Evolutionary conservation across 495 filamentous ascomycete species (phyloP).

Genomic region (Staphylotrichum tortipilum): DNA sequence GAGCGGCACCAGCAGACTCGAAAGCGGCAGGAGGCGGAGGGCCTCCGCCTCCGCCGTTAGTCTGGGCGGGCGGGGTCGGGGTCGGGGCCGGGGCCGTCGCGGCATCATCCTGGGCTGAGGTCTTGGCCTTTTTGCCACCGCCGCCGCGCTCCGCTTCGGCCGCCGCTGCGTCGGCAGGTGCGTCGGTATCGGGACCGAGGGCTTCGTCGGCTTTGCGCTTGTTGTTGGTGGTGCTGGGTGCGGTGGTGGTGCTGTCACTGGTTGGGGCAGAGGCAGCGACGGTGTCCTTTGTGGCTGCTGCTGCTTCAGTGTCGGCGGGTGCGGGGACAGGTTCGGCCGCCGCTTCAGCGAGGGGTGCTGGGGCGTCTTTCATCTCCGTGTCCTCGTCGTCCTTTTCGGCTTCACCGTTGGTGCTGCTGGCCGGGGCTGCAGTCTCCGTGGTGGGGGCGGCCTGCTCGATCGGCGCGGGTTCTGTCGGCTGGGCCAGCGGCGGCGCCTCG

Average conservation of each 20-base stretch:
- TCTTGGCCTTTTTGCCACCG: slow-evolving; percentile 31
- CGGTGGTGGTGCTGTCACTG: too few species aligned
- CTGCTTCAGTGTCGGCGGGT: too few species aligned
- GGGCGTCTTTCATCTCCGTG: slow-evolving; percentile 11
- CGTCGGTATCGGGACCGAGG: slow-evolving; percentile 12
- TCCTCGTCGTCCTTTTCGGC: slow-evolving; percentile 9
- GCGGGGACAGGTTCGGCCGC: too few species aligned
- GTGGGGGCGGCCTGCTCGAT: background rate
- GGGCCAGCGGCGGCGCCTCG: too few species aligned
- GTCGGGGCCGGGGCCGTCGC: background rate
- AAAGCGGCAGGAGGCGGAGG: too few species aligned
- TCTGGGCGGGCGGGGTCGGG: background rate
- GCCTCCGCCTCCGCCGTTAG: background rate
- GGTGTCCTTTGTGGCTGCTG: background rate
- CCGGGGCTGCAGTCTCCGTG: too few species aligned
- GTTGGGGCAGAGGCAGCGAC: too few species aligned
- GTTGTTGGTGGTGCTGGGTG: slow-evolving; percentile 1
- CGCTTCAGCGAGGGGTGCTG: slow-evolving; percentile 6
- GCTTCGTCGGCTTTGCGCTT: slow-evolving; percentile 13
- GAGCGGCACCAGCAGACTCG: too few species aligned
- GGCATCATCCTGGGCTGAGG: slow-evolving; percentile 4
- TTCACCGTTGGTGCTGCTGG: slow-evolving; percentile 2
- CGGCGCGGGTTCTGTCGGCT: slow-evolving; percentile 1
- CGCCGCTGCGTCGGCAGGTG: slow-evolving; percentile 6
- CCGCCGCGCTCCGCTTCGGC: too few species aligned